phyloP scores from a whole-genome alignment of 2,329 filamentous ascomycete species.

The Trichoderma harzianum region DNA sequence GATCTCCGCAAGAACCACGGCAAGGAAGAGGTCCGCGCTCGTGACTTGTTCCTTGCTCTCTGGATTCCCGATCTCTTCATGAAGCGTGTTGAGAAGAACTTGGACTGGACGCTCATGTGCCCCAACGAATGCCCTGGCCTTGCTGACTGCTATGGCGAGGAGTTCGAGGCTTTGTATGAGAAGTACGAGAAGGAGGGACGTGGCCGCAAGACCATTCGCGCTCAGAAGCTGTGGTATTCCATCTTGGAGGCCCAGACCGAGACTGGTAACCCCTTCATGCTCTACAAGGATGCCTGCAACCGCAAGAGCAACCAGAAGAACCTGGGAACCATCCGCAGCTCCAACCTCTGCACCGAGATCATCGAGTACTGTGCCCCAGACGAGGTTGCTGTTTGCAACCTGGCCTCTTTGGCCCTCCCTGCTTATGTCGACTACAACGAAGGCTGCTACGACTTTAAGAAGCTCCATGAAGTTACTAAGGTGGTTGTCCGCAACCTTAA shows the following conservation, averaged over 20 bases:
- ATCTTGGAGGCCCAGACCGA: constrained; percentile 98
- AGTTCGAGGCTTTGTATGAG: constrained; percentile 93
- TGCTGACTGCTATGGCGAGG: constrained; percentile 94
- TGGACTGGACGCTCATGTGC: constrained; percentile 96
- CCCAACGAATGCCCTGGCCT: constrained; percentile 94
- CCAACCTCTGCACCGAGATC: constrained; percentile 98
- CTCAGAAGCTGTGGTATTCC: constrained; percentile 99
- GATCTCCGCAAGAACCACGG: constrained; percentile 99
- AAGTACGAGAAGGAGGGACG: constrained; percentile 85
- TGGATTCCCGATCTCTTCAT: constrained; percentile 99
- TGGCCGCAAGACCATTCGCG: constrained; percentile 87
- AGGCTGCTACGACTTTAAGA: constrained; percentile 89
- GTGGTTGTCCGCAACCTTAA: constrained; percentile 94
- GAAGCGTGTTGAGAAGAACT: constrained; percentile 97
- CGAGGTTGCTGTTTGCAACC: constrained; percentile 97
- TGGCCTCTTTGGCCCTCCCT: constrained; percentile 89
- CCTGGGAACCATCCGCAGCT: constrained; percentile 95
- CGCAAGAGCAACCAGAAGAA: constrained; percentile 99
- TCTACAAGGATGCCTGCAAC: constrained; percentile 99
- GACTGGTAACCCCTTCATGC: constrained; percentile 98
- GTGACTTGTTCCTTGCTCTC: constrained; percentile 94
- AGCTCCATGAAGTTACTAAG: constrained; percentile 90
- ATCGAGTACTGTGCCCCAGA: constrained; percentile 96
- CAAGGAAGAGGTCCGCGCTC: constrained; percentile 95
- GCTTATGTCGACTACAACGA: constrained; percentile 84